Evolutionary conservation across 495 filamentous ascomycete species (phyloP), one percentile per base, ranked within the genome.

Genomic region (Aspergillus panamensis): DNA sequence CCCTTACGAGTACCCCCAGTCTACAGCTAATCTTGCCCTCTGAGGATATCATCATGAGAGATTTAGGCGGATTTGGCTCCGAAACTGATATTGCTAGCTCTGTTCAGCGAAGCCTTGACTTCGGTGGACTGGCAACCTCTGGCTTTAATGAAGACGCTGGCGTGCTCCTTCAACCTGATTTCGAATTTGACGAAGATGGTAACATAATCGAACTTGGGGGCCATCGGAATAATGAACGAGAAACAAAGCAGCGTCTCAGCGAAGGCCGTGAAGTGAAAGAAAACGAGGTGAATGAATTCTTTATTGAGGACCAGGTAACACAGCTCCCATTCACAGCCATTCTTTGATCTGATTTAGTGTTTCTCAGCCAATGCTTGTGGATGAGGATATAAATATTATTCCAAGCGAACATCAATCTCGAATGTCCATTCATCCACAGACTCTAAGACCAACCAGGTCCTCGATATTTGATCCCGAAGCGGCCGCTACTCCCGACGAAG

Each of bases 151-250:
- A 82, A 37, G 79, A 83, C 47, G 73, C 75, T 21, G 77, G 76
- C 16, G 71, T 82, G 30, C 69, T 84, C 7, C 73, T 84, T n/a
- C 81, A 88, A 21, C 77, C 80, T 31, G 86, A 84, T 52, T 87
- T 89, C 61, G 79, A 76, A 21, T 84, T 90, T 57, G 84, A 87
- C 59, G 81, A 79, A 39, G 77, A 88, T 43, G 87, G 86, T 0
- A 84, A 86, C 64, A 70, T 89, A 25, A 59, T 73, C 21, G 74
- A 74, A 51, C 69, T 78, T 42, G 67, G 61, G 35, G 35, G 43
- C n/a, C n/a, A 37, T 17, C 3, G 55, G n/a, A 19, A 17, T 32
- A 20, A 16, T 39, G 35, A 39, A 39, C n/a, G 1, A 3, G 31
- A 25, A 35, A 25, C 19, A 32, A 40, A 50, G 20, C 63, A 67